Base-by-base conservation (phyloP, 306 rosid species). In the Rosa chinensis region DNA sequence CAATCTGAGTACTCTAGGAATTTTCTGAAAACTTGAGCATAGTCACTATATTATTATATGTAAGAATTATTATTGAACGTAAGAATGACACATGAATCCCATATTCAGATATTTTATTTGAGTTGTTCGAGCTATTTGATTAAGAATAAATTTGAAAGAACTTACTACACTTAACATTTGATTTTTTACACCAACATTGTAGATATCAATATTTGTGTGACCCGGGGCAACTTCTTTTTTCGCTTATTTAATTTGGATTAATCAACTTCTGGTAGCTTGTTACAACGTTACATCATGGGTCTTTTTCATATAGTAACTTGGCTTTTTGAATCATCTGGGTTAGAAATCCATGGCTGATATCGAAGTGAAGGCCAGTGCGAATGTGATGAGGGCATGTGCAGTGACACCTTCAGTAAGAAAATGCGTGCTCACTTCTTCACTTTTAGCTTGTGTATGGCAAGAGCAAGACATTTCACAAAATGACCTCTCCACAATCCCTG, bases 381-480 rank as follows among this genome's bases (percentile, higher is more conserved):
- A 88, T 85, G 99, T 95, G 76, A 90, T 95, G 87, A 88, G 82
- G 77, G 99, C 97, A 56, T 95, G 98, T 72, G 87, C 94, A 73
- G 82, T 85, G 84, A 84, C 97, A 67, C 66, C 88, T 32, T 85
- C 96, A 0, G 83, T 95, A 25, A 89, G 87, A 28, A 91, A 84
- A 82, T 95, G 97, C 74, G 94, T 95, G 2, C 76, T 95, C 78
- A 95, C 99, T 42, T 95, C 99, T 50, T 93, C 99, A 35, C 90
- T 95, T 49, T 70, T 85, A 4, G 92, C 99, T 67, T 93, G 98
- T 84, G 63, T 93, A 5, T 93, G 98, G 99, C 88, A 70, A 42
- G 83, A 87, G 99, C 87, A 70, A 44, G 83, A 87, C n/a, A 79
- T 56, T 56, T 37, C 62, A 69, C 85, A 77, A 4, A 25, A 76